Evolutionary conservation across 2,329 filamentous ascomycete species (phyloP), one percentile per base, ranked within the genome.

Genomic region (Acephala macrosclerotiorum): DNA sequence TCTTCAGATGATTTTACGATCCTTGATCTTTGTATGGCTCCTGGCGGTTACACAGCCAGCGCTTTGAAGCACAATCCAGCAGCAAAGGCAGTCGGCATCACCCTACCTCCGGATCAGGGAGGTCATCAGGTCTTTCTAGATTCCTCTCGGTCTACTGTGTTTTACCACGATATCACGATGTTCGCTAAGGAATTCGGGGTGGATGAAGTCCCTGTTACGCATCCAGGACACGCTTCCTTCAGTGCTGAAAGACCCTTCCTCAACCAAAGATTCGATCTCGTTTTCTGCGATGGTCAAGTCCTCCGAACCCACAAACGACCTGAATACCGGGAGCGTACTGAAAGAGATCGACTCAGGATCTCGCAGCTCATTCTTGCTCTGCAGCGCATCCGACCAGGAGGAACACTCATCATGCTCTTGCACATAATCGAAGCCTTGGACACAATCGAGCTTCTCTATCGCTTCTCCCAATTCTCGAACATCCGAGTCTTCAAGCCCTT

Each of bases 11-110:
- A 53, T 14, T 18, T 67, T 18, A 20, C 35, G 36, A 67, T 70
- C 33, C 63, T 73, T 9, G 66, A 72, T 56, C 60, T 73, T 11
- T 72, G 68, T 40, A 71, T 71, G 66, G 71, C 70, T 18, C 70
- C 69, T 14, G 68, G 70, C 45, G 70, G 68, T 29, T 73, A 71
- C 40, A 68, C 69, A 42, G 64, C 63, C 5, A 67, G 62, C 60
- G 69, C 64, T 36, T 35, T 72, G 33, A 65, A 70, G 20, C 60
- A 71, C 63, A 71, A 72, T 60, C 63, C 66, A 1, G 18, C 11
- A n/a, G 71, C 68, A 53, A 64, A 38, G 3, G 68, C 65, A 5
- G 51, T 45, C 45, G 70, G 70, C 4, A 71, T 73, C 14, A 71
- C 67, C 6, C 64, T 72, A 7, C 65, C 68, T 45, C 63, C 49